phyloP scores from a whole-genome alignment of 2,329 filamentous ascomycete species.

The Aspergillus felis region DNA sequence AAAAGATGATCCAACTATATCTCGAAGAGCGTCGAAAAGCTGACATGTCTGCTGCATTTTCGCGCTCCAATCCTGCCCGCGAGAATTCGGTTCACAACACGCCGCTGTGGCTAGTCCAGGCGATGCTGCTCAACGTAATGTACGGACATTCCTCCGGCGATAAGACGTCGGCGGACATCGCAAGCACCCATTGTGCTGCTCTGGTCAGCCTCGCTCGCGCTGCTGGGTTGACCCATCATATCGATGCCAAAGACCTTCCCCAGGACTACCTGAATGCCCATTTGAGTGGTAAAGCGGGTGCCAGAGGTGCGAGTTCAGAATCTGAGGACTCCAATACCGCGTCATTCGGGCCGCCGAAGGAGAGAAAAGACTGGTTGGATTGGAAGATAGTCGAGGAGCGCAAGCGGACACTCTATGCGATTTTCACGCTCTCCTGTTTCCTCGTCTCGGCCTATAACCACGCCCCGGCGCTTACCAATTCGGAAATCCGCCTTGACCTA shows the following conservation, averaged over 20 bases:
- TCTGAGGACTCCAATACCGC: constrained; percentile 33
- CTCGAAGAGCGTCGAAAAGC: constrained; percentile 86
- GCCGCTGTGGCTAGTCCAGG: constrained; percentile 91
- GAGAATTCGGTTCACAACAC: constrained; percentile 68
- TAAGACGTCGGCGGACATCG: constrained; percentile 84
- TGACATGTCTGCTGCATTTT: constrained; percentile 64
- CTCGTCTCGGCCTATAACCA: constrained; percentile 92
- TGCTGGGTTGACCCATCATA: constrained; percentile 64
- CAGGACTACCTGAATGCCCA: constrained; percentile 43
- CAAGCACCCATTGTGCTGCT: constrained; percentile 85
- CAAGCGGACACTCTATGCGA: constrained; percentile 85
- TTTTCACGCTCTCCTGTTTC: constrained; percentile 88
- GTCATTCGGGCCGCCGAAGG: constrained; percentile 32
- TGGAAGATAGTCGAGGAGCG: constrained; percentile 90
- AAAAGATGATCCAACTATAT: constrained; percentile 92
- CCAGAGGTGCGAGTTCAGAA: constrained; percentile 34
- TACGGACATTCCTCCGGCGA: constrained; percentile 95
- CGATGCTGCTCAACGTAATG: constrained; percentile 93
- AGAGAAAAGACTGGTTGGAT: constrained; percentile 66
- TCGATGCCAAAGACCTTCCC: constrained; percentile 35
- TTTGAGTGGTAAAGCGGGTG: constrained; percentile 52
- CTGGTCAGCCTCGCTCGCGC: constrained; percentile 87
- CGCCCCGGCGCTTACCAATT: constrained; percentile 85
- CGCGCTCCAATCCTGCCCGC: constrained; percentile 48
- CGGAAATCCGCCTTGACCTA: constrained; percentile 82